These are phyloP conservation scores for Auricularia cornea DNA, from an alignment of 768 basidiomycete species.

Conservation along the genomic window DNA sequence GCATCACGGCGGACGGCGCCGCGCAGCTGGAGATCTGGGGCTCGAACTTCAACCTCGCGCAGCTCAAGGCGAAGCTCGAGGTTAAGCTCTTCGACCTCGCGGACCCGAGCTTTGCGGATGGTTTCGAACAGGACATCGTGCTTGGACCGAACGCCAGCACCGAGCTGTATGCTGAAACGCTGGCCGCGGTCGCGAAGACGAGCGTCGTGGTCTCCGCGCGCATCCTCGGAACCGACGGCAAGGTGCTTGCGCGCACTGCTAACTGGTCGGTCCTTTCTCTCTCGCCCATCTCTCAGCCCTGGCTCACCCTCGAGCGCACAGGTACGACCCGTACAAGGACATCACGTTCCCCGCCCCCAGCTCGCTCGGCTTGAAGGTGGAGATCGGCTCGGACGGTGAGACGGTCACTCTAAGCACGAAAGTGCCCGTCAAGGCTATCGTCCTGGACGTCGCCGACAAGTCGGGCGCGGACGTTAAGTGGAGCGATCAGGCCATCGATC, in stretches of 20 bases:
- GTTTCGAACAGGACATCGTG: constrained; percentile 38
- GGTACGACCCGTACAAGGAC: constrained; percentile 34
- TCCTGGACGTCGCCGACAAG: constrained; percentile 21
- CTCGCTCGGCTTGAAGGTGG: constrained; percentile 11
- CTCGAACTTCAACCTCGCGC: constrained; percentile 62
- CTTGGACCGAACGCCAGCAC: constrained; percentile 71
- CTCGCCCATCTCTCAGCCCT: too few relatives aligned
- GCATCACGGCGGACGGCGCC: constrained; percentile 24
- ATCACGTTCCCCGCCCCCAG: constrained; percentile 26
- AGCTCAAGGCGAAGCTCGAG: constrained; percentile 54
- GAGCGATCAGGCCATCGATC: constrained; percentile 33
- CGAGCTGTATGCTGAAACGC: constrained; percentile 63
- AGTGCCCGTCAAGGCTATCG: constrained; percentile 31
- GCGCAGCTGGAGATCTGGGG: constrained; percentile 72
- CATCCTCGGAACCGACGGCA: constrained; percentile 45
- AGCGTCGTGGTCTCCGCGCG: constrained; percentile 65
- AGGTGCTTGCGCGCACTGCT: constrained; percentile 60
- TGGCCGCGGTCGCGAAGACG: constrained; percentile 57
- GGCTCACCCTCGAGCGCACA: too few relatives aligned
- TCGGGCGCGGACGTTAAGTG: constrained; percentile 21
- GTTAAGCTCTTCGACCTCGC: constrained; percentile 54
- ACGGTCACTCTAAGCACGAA: constrained; percentile 45
- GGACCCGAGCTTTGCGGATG: constrained; percentile 53
- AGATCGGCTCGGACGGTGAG: constrained; percentile 41
- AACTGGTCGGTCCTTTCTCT: constrained; percentile 44